Evolutionary conservation across 2,329 filamentous ascomycete species (phyloP), one percentile per base, ranked within the genome.

Genomic region (Mariannaea elegans): DNA sequence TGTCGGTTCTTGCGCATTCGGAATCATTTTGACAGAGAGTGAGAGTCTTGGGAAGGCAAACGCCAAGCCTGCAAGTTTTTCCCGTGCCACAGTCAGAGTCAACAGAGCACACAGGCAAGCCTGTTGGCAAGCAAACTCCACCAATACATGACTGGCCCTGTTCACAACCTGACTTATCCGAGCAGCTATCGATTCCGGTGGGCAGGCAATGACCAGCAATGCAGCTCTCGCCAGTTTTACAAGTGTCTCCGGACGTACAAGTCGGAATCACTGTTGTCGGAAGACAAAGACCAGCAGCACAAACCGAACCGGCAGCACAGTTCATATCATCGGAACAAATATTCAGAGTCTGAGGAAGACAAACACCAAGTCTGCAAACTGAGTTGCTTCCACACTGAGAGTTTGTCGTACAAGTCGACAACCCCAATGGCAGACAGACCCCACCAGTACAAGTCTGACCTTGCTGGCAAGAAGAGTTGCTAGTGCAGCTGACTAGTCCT

Each of bases 171-270:
- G 23, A 8, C 2, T 18, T 19, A 10, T 14, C 24, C 3, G 34
- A n/a, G 32, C 57, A 60, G 8, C 45, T 16, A 13, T 14, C 14
- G 5, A 60, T 16, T 2, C 18, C 39, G 6, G 34, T 9, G 9
- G 57, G 57, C 2, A 60, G 13, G 9, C 57, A 60, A 1, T 32
- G 12, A 5, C 41, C 41, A 27, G 27, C 23, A 9, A 18, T 52
- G n/a, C 47, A 50, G 12, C 16, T 36, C 12, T 48, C 29, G 13
- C 45, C 45, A 16, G 29, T 23, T 8, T 6, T 12, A 2, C 45
- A 36, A 36, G 10, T 32, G 19, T 14, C 14, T 2, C 29, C 13
- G 4, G 18, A n/a, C 1, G 29, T 34, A n/a, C 29, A 48, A 8
- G 34, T 29, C 5, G 47, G 23, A 14, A 39, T 14, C 5, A 41